These are phyloP conservation scores for Thalassiosira sp. DNA, from an alignment of 352 stramenopile species.

Conservation along the genomic window DNA sequence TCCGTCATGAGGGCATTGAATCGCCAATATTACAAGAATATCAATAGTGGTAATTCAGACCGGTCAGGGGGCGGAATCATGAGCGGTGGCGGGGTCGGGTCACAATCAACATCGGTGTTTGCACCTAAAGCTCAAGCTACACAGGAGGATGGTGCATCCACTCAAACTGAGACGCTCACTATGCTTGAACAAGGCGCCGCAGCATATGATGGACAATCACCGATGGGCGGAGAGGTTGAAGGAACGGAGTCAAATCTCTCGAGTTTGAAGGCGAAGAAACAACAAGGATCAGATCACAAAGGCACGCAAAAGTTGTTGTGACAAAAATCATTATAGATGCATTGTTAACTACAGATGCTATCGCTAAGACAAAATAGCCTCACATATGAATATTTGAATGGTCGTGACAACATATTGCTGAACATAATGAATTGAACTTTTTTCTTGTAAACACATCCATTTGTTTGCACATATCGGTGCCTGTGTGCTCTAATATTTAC, in stretches of 20 bases:
- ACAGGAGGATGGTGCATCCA: constrained; percentile 14
- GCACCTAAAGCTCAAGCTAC: constrained; percentile 24
- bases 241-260: constrained; percentile 37
- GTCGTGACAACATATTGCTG: too few relatives aligned
- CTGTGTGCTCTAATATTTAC: too few relatives aligned
- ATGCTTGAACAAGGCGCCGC: constrained; percentile 53
- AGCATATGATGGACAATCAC: constrained; percentile 50
- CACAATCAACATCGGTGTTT: constrained; percentile 48
- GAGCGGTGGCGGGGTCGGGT: constrained; percentile 39
- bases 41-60: constrained; percentile 10
- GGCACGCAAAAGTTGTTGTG: too few relatives aligned
- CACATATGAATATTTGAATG: too few relatives aligned
- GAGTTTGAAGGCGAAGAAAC: constrained; percentile 50
- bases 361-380: too few relatives aligned
- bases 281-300: constrained; percentile 24
- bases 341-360: too few relatives aligned
- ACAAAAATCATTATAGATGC: too few relatives aligned
- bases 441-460: too few relatives aligned
- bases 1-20: constrained; percentile 44
- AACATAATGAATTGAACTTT: too few relatives aligned
- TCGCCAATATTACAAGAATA: constrained; percentile 49
- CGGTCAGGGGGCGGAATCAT: constrained; percentile 38
- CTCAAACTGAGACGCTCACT: constrained; percentile 34
- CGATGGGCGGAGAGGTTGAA: constrained; percentile 54
- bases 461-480: too few relatives aligned